Base-by-base conservation (phyloP, 2,329 filamentous ascomycete genomes). In the Pseudopithomyces maydicus region DNA sequence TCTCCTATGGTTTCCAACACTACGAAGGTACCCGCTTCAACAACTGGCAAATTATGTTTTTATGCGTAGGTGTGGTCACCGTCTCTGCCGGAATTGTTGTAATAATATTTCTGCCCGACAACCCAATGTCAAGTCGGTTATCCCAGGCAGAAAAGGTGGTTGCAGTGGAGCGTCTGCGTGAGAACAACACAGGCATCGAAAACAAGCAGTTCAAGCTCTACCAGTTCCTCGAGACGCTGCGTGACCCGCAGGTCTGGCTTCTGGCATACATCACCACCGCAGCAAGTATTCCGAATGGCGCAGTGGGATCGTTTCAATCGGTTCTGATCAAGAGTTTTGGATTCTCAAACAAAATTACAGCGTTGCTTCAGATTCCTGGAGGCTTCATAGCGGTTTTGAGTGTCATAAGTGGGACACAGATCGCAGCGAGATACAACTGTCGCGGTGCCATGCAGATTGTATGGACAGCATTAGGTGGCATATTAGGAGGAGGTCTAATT, bases 311-410 rank as follows among this genome's bases (percentile, higher is more conserved):
- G 11, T 79, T 68, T 53, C 60, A 62, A 44, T 60, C 54, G 14
- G 46, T 66, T 11, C 58, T 69, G n/a, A 68, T 69, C 48, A 47
- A 53, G 6, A 57, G 74, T 1, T 69, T 79, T 29, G 78, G 77
- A 0, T 86, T 85, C 62, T 78, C 76, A 1, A 81, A 82, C 0
- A 74, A 84, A 6, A 78, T 80, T 1, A 85, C 84, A 3, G 83
- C 82, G 0, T 72, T 86, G 1, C 39, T 62, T 3, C 59, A 62
- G 38, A 54, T 62, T 15, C 62, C 62, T 1, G 55, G 53, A n/a
- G 62, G 62, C 2, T 57, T 59, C 20, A 57, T 64, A 32, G 57
- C 57, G 3, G 57, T 62, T 12, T n/a, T 60, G 11, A 60, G 55
- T 32, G 53, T 64, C 7, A 58, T 62, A 12, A 3, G 39, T 3